Evolutionary conservation across 2,329 filamentous ascomycete species (phyloP).

Genomic region (Diaporthe citriasiana): DNA sequence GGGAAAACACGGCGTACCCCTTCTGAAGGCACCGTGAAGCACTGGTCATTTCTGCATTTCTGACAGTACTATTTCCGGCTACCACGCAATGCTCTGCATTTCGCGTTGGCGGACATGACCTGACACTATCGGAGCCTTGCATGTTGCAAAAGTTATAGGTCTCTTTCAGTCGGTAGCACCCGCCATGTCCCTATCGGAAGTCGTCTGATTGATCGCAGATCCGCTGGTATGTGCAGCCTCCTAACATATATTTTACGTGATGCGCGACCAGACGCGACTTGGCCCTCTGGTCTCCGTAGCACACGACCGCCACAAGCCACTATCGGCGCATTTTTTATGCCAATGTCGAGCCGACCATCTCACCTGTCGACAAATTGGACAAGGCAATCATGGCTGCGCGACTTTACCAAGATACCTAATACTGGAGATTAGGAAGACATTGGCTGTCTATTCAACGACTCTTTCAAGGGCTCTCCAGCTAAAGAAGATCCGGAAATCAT

Average conservation of each 20-base stretch:
- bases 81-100: not conserved
- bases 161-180: not conserved
- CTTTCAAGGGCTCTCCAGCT: not conserved
- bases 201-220: not conserved
- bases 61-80: not conserved
- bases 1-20: conserved; percentile 1
- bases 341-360: no score
- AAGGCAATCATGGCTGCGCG: no score
- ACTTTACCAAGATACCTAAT: not conserved
- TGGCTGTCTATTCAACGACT: not conserved
- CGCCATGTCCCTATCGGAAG: not conserved
- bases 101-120: not conserved
- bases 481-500: no score
- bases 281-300: not conserved
- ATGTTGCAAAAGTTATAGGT: not conserved
- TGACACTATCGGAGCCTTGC: not conserved
- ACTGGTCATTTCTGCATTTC: not conserved
- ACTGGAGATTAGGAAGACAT: not conserved
- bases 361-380: no score
- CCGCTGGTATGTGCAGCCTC: not conserved
- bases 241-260: not conserved
- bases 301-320: not conserved
- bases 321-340: not conserved
- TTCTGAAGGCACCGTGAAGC: not conserved
- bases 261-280: not conserved